Conservation (phyloP, 2,329 filamentous ascomycete genomes). For the Verticillium zaregamsianum region DNA sequence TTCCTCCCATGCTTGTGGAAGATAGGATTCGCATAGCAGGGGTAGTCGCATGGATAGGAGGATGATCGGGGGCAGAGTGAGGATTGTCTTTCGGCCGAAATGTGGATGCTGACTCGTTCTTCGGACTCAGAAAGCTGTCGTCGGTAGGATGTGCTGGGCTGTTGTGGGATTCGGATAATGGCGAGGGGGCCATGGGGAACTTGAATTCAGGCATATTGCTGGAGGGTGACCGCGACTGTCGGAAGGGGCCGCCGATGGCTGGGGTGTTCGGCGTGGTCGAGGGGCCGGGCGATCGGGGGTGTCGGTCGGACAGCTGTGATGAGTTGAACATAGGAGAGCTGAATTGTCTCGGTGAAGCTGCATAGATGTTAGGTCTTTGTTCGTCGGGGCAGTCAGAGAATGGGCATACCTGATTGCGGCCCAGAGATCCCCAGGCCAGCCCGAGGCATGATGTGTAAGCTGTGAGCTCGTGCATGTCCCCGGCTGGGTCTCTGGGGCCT, state of each 20-base stretch:
- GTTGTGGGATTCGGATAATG: slow-evolving; percentile 27
- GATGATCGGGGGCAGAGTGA: background rate
- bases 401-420: slow-evolving; percentile 33
- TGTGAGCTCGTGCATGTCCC: slow-evolving; percentile 74
- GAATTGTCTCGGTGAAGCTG: slow-evolving; percentile 35
- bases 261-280: slow-evolving; percentile 44
- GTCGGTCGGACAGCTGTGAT: slow-evolving; percentile 48
- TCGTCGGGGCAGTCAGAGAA: background rate
- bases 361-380: background rate
- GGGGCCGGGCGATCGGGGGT: slow-evolving; percentile 34
- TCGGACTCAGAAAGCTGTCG: slow-evolving; percentile 37
- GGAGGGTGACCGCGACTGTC: slow-evolving; percentile 36
- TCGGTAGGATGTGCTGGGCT: slow-evolving; percentile 24
- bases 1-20: slow-evolving; percentile 70
- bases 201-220: slow-evolving; percentile 51
- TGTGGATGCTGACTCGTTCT: slow-evolving; percentile 10
- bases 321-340: slow-evolving; percentile 51
- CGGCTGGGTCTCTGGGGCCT: slow-evolving; percentile 49
- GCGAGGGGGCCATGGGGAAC: slow-evolving; percentile 47
- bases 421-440: slow-evolving; percentile 18
- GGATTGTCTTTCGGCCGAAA: slow-evolving; percentile 18
- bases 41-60: background rate
- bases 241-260: slow-evolving; percentile 25
- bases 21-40: slow-evolving; percentile 69
- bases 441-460: slow-evolving; percentile 68